Evolutionary conservation across 768 basidiomycete species (phyloP), one percentile per base, ranked within the genome.

Genomic region (Hygrophoropsis aurantiaca): DNA sequence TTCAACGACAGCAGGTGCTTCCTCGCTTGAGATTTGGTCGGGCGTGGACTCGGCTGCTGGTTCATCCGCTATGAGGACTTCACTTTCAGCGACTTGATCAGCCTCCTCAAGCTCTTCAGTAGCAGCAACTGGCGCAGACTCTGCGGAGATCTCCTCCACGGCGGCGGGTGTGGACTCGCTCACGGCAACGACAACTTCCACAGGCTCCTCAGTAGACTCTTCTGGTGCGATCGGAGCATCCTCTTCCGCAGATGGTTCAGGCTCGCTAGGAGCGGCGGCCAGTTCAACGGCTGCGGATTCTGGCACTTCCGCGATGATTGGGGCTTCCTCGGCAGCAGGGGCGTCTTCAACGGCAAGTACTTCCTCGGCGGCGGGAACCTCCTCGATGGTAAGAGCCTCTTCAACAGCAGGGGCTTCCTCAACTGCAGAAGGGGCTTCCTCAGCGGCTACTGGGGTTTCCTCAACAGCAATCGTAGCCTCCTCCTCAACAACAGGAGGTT

Each of bases 341-440:
- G 16, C 16, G 11, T 47, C 41, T 25, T 54, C 51, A 16, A 32
- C 21, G 21, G 19, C 44, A 24, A 36, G 36, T 4, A 33, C 51
- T 30, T 47, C 48, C 32, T 36, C 38, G 11, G 51, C 33, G 24
- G 45, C 52, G 2, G 52, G 55, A 37, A 42, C 59, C n/a, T 52
- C 55, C 21, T 54, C 57, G 19, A 50, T 50, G 27, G 44, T 36
- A 33, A 39, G 51, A 3, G 52, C 55, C 21, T 54, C 57, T 20
- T 50, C 51, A 32, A 44, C 38, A 33, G 38, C 52, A 3, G 52
- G 55, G 36, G 41, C 59, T 15, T 52, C 55, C 21, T 54, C 57
- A 20, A 50, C 51, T 27, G 44, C 38, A 33, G 38, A 51, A 3
- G 52, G 41, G 26, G 56, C 60, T 20, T 49, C 53, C 7, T 37